Base-by-base conservation (phyloP, 345 rosid genomes). In the Mallotus nudiflorus region DNA sequence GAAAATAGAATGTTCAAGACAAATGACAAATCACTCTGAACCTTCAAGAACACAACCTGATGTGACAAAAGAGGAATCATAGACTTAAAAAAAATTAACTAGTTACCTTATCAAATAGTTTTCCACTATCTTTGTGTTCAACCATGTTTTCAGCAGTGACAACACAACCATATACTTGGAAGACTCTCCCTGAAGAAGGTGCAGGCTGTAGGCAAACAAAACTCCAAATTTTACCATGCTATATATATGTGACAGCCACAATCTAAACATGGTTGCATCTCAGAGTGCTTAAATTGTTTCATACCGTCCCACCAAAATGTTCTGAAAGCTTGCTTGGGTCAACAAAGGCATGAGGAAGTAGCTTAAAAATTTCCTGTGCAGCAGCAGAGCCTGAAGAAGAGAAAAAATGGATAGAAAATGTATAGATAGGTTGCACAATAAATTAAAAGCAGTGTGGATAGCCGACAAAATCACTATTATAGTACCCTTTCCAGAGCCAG, bases 321-420 rank as follows among this genome's bases (percentile, higher is more conserved):
- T 83, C 77, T 49, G 94, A 91, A 72, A 91, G 94, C 80, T 72
- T 74, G 82, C 80, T 87, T 27, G 94, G 86, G 60, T 87, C 91
- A 45, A 91, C 88, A 80, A 88, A 88, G 51, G 84, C 82, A 72
- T 91, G 97, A 78, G 98, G 97, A 82, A 91, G 97, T 73, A 93
- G 91, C 82, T 87, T 93, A 80, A 91, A 93, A 57, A 93, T 89
- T 80, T 91, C 97, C 70, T 89, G 98, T 1, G 98, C 97, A 7
- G 94, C 97, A 40, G 42, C 8, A 56, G 54, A 56, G 20, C 9
- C 56, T 52, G 13, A 52, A 52, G 56, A n/a, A 22, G 27, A 20
- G n/a, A n/a, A n/a, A n/a, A 52, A 52, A 6, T 16, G 6, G 22
- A 54, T 27, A 18, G 39, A 25, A 35, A 35, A 62, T 39, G 6